Base-by-base conservation (phyloP, 2,329 filamentous ascomycete species). In the Graphiopsis chlorocephala region DNA sequence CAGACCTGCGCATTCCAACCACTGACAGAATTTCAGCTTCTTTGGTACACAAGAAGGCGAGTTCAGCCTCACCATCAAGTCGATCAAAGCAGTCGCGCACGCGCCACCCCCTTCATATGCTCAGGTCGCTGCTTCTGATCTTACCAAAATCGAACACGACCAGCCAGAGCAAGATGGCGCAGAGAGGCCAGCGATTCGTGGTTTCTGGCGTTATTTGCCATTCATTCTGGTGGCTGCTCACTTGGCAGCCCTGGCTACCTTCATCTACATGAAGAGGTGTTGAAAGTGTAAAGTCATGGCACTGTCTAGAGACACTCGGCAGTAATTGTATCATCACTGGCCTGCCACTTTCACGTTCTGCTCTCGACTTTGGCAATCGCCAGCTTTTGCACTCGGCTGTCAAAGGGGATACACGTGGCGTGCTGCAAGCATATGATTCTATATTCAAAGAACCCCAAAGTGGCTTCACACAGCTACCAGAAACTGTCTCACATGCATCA, bases 11-110 rank as follows among this genome's bases (percentile, higher is more conserved):
- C 26, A 15, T 29, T 10, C 6, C 17, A 12, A 31, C 2, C 50
- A 12, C 50, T 63, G 45, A 72, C 77, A 60, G 77, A 64, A 38
- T 53, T 50, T 33, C 17, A 35, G 90, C 76, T 93, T 92, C 80
- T 93, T 93, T 69, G 90, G 88, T 10, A 78, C 84, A 0, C 90
- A 93, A 75, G 81, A 90, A 67, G 91, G 91, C 3, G 80, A 86
- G 3, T 93, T 93, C 69, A 81, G 79, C 3, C 73, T 90, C 4
- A 78, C 81, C 1, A 76, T 90, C 65, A 76, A 75, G 31, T 85
- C 84, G 1, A 84, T 90, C 64, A 80, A 83, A 14, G 85, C 84
- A 12, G 58, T 73, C n/a, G 14, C 63, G 4, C 67, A 73, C 55
- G 68, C 66, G 7, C 73, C 73, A 10, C 61, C 67, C 20, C 63